A percentile compares a stretch with the other conserved stretches of the same genome.
phyloP scores from a whole-genome alignment of 768 basidiomycete species.

The Myochromella boudieri region DNA sequence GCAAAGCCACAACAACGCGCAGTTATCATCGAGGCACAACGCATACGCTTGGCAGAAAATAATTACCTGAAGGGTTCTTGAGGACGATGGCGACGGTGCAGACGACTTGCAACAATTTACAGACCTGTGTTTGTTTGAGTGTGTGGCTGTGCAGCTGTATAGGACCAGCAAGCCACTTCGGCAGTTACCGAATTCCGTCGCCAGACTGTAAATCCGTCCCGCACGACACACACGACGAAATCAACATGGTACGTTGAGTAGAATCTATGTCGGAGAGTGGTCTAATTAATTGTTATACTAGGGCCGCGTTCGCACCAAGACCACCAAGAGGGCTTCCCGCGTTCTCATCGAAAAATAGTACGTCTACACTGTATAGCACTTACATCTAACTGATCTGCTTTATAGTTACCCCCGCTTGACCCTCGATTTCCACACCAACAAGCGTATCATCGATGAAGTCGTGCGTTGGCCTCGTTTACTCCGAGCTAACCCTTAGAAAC shows the following conservation, averaged over 20 bases:
- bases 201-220: not conserved
- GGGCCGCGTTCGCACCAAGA: constrained; percentile 99
- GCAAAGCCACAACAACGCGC: constrained; percentile 13
- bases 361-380: constrained; percentile 29
- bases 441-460: constrained; percentile 97
- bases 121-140: constrained; percentile 15
- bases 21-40: constrained; percentile 22
- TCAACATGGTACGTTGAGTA: constrained; percentile 50
- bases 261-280: not conserved
- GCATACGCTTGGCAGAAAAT: constrained; percentile 18
- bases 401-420: constrained; percentile 96
- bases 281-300: constrained; percentile 28
- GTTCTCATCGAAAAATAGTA: constrained; percentile 99
- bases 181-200: constrained; percentile 27
- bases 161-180: constrained; percentile 43
- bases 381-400: constrained; percentile 1
- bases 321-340: constrained; percentile 98
- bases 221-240: constrained; percentile 24
- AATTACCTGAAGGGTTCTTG: constrained; percentile 45
- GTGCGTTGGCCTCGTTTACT: constrained; percentile 38
- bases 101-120: constrained; percentile 2
- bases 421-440: constrained; percentile 99
- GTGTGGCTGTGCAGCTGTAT: constrained; percentile 35
- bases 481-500: not conserved
- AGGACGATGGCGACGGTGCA: constrained; percentile 18